Evolutionary conservation across 2,329 filamentous ascomycete genomes (phyloP).

Genomic region (Fusarium praegraminearum): DNA sequence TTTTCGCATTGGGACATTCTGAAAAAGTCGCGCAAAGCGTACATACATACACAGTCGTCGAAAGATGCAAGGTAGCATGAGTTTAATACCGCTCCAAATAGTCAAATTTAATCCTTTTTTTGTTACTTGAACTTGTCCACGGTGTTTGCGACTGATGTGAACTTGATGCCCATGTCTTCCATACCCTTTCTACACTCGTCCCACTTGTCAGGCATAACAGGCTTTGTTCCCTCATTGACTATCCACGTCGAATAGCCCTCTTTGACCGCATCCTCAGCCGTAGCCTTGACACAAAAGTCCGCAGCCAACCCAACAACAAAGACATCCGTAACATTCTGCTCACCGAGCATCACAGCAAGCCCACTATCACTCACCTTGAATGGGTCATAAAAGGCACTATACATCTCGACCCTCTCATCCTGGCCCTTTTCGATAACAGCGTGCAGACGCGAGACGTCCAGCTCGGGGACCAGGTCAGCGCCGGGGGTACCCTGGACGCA

Average conservation of each 20-base stretch:
- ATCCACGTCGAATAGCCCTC: conserved; percentile 84
- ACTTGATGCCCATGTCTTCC: conserved; percentile 67
- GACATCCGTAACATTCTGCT: conserved; percentile 76
- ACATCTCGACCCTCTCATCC: conserved; percentile 85
- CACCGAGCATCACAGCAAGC: conserved; percentile 68
- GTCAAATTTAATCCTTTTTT: conserved; percentile 38
- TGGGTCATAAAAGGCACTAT: conserved; percentile 88
- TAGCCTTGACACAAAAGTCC: conserved; percentile 89
- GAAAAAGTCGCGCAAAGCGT: conserved; percentile 43
- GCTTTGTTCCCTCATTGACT: conserved; percentile 80
- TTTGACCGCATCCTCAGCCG: conserved; percentile 79
- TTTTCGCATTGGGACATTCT: conserved; percentile 48
- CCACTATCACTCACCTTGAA: conserved; percentile 75
- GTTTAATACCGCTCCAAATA: conserved; percentile 33
- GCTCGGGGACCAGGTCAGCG: conserved; percentile 77
- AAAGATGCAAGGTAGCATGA: conserved; percentile 33
- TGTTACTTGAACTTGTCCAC: conserved; percentile 41
- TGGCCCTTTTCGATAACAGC: conserved; percentile 81
- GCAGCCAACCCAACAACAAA: conserved; percentile 88
- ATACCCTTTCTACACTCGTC: conserved; percentile 66
- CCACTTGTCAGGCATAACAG: conserved; percentile 75
- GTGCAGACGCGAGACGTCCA: conserved; percentile 72
- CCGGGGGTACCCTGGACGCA: conserved; percentile 83
- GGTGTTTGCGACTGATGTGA: conserved; percentile 61
- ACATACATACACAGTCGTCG: conserved; percentile 40